phyloP scores from a whole-genome alignment of 2,329 filamentous ascomycete genomes.

The Trichoderma citrinoviride region DNA sequence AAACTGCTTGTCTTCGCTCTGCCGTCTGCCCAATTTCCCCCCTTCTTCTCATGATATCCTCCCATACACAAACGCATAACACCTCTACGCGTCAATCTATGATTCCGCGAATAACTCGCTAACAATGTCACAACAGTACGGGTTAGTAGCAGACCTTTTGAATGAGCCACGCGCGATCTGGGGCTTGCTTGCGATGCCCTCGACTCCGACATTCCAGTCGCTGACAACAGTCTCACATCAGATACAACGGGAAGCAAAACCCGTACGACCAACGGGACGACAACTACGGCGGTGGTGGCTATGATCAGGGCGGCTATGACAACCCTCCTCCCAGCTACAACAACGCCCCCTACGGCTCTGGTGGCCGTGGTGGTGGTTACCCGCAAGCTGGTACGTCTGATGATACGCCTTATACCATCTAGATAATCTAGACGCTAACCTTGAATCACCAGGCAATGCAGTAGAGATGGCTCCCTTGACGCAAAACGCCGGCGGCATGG shows the following conservation, averaged over 20 bases:
- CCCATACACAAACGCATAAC: neutral
- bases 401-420: neutral
- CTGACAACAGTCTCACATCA: constrained; percentile 38
- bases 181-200: neutral
- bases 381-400: constrained; percentile 30
- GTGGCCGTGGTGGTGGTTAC: constrained; percentile 27
- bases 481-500: constrained; percentile 49
- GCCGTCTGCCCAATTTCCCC: neutral
- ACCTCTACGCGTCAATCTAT: neutral
- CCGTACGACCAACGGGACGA: constrained; percentile 57
- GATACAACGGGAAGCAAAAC: constrained; percentile 55
- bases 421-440: neutral
- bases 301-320: constrained; percentile 25
- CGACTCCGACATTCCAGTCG: constrained; percentile 19
- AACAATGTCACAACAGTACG: constrained; percentile 47
- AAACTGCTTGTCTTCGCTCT: neutral
- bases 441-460: constrained; percentile 40
- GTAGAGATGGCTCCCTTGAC: constrained; percentile 71
- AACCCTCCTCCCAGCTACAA: constrained; percentile 16
- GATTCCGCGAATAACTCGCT: constrained; percentile 26
- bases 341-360: constrained; percentile 27
- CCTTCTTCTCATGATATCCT: neutral
- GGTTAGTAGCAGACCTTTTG: constrained; percentile 42
- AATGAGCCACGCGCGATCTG: constrained; percentile 1
- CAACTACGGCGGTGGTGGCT: constrained; percentile 27